phyloP scores from a whole-genome alignment of 1,284 basidiomycete species.

The Cystobasidium sp. region DNA sequence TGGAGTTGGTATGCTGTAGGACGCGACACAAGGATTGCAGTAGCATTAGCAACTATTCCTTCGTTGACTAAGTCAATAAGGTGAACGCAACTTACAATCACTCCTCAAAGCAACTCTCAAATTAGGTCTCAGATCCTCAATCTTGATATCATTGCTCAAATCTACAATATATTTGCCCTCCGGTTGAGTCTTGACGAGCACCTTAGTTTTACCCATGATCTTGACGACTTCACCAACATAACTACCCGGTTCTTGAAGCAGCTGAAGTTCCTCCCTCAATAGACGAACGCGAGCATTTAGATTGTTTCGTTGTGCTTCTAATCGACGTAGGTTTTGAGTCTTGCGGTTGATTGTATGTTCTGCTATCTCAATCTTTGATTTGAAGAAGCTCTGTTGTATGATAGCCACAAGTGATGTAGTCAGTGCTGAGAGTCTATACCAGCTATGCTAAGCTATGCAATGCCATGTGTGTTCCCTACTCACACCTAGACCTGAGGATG shows the following conservation, averaged over 20 bases:
- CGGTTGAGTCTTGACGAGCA: constrained; percentile 98
- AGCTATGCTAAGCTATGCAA: neutral
- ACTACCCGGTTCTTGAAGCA: constrained; percentile 93
- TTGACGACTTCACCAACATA: constrained; percentile 98
- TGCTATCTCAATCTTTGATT: constrained; percentile 90
- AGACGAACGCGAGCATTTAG: constrained; percentile 92
- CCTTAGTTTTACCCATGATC: constrained; percentile 99
- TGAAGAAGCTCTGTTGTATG: constrained; percentile 69
- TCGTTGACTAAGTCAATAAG: no score
- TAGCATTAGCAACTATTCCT: no score
- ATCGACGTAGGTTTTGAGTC: constrained; percentile 90
- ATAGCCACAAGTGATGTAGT: neutral
- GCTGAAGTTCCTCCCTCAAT: constrained; percentile 88
- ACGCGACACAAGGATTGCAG: neutral
- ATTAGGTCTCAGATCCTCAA: constrained; percentile 78
- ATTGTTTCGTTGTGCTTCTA: constrained; percentile 96
- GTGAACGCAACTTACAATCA: constrained; percentile 60
- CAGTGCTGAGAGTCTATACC: neutral
- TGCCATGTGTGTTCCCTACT: neutral
- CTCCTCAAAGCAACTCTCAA: constrained; percentile 93
- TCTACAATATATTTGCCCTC: constrained; percentile 71
- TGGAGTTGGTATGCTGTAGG: constrained; percentile 59
- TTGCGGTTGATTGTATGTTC: constrained; percentile 93
- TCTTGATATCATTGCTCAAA: constrained; percentile 84
- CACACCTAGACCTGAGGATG: constrained; percentile 39